Conservation (phyloP, 106 monocot species). For the Hemerocallis citrina region DNA sequence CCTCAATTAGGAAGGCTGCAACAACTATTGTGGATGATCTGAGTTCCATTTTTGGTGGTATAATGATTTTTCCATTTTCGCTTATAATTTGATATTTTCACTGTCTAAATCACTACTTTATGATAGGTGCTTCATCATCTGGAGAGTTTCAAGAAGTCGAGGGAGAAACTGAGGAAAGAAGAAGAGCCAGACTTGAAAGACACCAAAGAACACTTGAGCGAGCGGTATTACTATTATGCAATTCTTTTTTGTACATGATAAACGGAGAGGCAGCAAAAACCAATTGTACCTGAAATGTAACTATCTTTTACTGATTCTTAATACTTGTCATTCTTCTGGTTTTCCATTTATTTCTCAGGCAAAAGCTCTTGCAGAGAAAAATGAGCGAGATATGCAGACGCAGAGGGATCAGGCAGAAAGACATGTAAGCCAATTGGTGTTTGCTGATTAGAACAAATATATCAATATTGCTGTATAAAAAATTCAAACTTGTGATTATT, state of each 20-base stretch:
- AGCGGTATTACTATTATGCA: constrained; percentile 35
- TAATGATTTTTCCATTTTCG: not conserved
- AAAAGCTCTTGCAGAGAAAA: constrained; percentile 88
- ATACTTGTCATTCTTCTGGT: not conserved
- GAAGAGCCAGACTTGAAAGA: constrained; percentile 72
- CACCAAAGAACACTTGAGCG: constrained; percentile 73
- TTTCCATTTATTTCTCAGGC: constrained; percentile 22
- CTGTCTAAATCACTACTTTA: not conserved
- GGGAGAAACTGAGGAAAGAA: constrained; percentile 88
- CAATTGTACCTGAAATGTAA: not conserved
- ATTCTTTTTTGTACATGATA: not conserved
- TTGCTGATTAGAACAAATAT: not conserved
- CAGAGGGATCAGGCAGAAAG: constrained; percentile 62
- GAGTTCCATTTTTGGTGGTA: constrained; percentile 83
- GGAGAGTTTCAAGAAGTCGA: constrained; percentile 91
- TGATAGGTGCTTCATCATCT: constrained; percentile 43
- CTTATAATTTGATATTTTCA: not conserved
- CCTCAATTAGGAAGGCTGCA: constrained; percentile 41
- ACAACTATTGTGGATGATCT: constrained; percentile 82
- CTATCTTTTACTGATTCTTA: not conserved
- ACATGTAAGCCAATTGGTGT: constrained; percentile 36
- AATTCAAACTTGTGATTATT: not conserved
- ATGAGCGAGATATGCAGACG: constrained; percentile 67
- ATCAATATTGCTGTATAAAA: not conserved
- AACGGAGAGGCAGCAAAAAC: not conserved